phyloP scores from a whole-genome alignment of 208 protist genomes.

The Leishmania turanica region DNA sequence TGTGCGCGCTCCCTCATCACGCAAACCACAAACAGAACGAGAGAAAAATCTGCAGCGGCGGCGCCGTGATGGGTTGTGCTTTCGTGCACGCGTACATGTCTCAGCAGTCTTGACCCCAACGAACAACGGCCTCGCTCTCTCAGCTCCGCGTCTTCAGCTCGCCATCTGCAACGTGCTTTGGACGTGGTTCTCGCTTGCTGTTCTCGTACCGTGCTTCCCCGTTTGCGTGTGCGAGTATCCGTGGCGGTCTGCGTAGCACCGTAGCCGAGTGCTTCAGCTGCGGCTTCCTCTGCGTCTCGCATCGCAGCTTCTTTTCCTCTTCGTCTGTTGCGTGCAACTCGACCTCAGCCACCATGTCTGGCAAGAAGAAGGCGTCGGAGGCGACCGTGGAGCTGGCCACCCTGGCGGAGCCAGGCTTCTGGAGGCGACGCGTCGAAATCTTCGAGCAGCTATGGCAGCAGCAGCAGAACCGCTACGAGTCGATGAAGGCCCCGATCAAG shows the following conservation, averaged over 20 bases:
- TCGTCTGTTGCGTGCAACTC: background rate
- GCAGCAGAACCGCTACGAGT: constrained; percentile 69
- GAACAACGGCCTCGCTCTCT: background rate
- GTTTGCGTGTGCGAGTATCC: background rate
- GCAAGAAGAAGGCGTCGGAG: constrained; percentile 59
- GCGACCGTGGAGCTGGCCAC: constrained; percentile 62
- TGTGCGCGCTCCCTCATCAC: background rate
- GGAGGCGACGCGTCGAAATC: constrained; percentile 63
- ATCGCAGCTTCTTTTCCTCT: constrained; percentile 3
- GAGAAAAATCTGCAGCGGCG: background rate
- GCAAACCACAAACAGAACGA: background rate
- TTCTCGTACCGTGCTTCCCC: background rate
- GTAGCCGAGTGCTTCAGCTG: background rate
- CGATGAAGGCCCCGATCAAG: constrained; percentile 91
- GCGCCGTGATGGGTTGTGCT: background rate
- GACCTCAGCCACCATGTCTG: constrained; percentile 21
- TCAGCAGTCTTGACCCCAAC: background rate
- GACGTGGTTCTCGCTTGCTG: constrained; percentile 9
- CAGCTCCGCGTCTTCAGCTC: constrained; percentile 12
- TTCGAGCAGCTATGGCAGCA: constrained; percentile 82
- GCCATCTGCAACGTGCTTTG: constrained; percentile 11
- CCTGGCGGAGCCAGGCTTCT: constrained; percentile 66
- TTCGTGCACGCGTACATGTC: background rate
- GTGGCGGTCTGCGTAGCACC: background rate
- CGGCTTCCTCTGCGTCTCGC: background rate